Conservation (phyloP, 2,329 filamentous ascomycete genomes). For the Thielaviopsis cerberus region DNA sequence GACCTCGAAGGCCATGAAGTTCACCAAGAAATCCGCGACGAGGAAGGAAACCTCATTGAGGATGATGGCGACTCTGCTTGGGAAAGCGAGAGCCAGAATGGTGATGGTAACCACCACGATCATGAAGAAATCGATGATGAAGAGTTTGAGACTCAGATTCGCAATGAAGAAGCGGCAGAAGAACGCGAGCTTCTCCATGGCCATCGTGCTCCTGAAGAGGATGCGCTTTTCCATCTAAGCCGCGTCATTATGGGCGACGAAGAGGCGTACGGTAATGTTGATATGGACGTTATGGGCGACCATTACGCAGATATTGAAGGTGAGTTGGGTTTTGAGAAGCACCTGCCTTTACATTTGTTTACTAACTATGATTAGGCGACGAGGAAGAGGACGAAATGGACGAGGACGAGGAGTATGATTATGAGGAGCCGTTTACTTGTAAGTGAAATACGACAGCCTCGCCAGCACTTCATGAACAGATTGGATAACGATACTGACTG, state of each 20-base stretch:
- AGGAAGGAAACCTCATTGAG: conserved; percentile 39
- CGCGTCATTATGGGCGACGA: conserved; percentile 30
- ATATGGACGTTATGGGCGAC: conserved; percentile 32
- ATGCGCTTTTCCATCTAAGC: conserved; percentile 34
- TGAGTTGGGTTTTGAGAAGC: neutral
- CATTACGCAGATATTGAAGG: conserved; percentile 26
- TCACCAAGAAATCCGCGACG: conserved; percentile 36
- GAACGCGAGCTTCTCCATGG: conserved; percentile 18
- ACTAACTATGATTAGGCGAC: conserved; percentile 21
- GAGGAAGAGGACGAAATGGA: conserved; percentile 48
- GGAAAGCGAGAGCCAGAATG: conserved; percentile 42
- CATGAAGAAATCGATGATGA: conserved; percentile 36
- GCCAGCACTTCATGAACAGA: conserved; percentile 7
- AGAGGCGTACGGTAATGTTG: conserved; percentile 34
- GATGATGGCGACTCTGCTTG: conserved; percentile 42
- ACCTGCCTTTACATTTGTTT: neutral
- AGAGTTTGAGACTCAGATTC: conserved; percentile 30
- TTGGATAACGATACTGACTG: neutral
- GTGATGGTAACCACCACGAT: conserved; percentile 34
- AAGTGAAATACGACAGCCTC: conserved; percentile 17
- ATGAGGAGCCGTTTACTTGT: conserved; percentile 41
- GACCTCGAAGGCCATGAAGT: conserved; percentile 33
- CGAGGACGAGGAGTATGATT: conserved; percentile 46
- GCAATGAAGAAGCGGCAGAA: conserved; percentile 25
- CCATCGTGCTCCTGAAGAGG: conserved; percentile 19